Evolutionary conservation across 1,284 basidiomycete genomes (phyloP).

Genomic region (Ganoderma multipileum): DNA sequence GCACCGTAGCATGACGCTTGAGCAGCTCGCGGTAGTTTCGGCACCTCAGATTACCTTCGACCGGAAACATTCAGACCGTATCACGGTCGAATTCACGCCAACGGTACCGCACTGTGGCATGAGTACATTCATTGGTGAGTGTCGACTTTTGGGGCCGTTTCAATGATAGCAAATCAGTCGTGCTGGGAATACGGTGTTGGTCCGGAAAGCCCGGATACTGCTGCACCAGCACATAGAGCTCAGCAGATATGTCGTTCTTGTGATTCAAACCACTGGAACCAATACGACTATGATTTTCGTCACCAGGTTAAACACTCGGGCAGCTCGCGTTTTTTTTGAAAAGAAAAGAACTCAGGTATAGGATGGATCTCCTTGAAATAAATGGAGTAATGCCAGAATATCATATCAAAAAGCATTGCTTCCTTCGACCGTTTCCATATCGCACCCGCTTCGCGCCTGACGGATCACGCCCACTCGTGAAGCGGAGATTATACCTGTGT

Average conservation of each 20-base stretch:
- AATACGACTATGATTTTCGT: neutral
- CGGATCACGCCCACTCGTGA: neutral
- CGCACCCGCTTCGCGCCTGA: neutral
- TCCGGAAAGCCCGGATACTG: neutral
- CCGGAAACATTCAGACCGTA: conserved; percentile 60
- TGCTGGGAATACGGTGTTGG: neutral
- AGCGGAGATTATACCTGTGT: neutral
- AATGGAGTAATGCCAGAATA: too few relatives aligned
- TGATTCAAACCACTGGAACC: neutral
- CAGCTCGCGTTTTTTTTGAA: neutral
- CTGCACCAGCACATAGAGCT: neutral
- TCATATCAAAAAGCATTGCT: neutral
- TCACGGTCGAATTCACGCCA: conserved; percentile 93
- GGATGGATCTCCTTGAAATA: neutral
- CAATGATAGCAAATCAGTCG: neutral
- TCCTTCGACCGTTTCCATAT: neutral
- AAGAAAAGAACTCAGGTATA: neutral
- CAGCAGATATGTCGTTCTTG: neutral
- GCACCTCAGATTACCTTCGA: conserved; percentile 83
- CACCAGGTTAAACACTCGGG: neutral
- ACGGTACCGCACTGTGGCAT: conserved; percentile 99
- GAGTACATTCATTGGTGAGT: conserved; percentile 94
- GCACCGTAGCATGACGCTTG: conserved; percentile 93
- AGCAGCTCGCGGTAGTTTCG: conserved; percentile 96
- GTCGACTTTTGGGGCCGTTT: neutral